Evolutionary conservation across 2,329 filamentous ascomycete genomes (phyloP).

Genomic region (Metarhizium anisopliae): DNA sequence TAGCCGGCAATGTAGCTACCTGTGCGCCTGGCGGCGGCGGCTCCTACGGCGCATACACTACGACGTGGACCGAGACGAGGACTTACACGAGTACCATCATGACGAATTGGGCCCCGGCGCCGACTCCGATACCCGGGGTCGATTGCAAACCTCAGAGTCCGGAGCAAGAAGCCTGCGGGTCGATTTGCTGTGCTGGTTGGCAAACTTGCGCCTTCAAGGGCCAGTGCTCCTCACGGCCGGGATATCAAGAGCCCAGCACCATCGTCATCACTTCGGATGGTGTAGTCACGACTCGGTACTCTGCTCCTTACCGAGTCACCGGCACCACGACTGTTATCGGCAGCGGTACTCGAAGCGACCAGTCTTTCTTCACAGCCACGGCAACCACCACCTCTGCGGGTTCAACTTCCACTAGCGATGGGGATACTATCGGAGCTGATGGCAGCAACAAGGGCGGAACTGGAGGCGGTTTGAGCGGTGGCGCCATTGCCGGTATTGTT

Average conservation of each 20-base stretch:
- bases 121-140: slow-evolving; percentile 32
- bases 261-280: slow-evolving; percentile 36
- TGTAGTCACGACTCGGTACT: slow-evolving; percentile 46
- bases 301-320: slow-evolving; percentile 41
- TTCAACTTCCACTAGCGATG: slow-evolving; percentile 36
- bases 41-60: slow-evolving; percentile 34
- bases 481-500: slow-evolving; percentile 74
- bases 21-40: slow-evolving; percentile 32
- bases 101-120: slow-evolving; percentile 37
- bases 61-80: slow-evolving; percentile 52
- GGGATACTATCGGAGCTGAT: slow-evolving; percentile 26
- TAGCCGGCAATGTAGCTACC: slow-evolving; percentile 36
- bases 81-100: slow-evolving; percentile 52
- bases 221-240: slow-evolving; percentile 48
- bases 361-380: slow-evolving; percentile 36
- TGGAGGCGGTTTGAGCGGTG: slow-evolving; percentile 49
- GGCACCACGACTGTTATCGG: slow-evolving; percentile 45
- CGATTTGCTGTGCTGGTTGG: slow-evolving; percentile 60
- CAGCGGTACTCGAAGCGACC: slow-evolving; percentile 37
- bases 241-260: slow-evolving; percentile 32
- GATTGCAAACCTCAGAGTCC: slow-evolving; percentile 42
- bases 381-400: slow-evolving; percentile 43
- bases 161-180: slow-evolving; percentile 54
- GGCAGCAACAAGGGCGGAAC: slow-evolving; percentile 29
- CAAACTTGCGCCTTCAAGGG: slow-evolving; percentile 56